phyloP scores from a whole-genome alignment of 2,329 filamentous ascomycete species.

The Fusarium sp. region DNA sequence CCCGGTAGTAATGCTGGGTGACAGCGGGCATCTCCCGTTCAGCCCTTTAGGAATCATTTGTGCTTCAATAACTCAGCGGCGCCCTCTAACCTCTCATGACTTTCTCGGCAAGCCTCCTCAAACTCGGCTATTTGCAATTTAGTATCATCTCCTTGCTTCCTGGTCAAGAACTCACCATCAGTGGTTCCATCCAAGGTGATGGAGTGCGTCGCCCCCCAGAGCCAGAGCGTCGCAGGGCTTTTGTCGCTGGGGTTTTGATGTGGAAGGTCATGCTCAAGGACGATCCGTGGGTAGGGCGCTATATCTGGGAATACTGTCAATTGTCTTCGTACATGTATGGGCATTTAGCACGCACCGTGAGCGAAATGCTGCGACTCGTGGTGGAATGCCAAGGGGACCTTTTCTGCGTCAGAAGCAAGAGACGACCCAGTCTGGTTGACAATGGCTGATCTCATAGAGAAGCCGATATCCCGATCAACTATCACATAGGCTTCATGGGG shows the following conservation, averaged over 20 bases:
- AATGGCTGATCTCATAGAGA: constrained; percentile 9
- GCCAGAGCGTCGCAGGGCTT: constrained; percentile 34
- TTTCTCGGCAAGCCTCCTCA: constrained; percentile 15
- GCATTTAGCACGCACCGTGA: not conserved
- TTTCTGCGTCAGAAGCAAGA: constrained; percentile 15
- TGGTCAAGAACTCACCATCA: constrained; percentile 16
- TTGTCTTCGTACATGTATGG: not conserved
- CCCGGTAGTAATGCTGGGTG: not conserved
- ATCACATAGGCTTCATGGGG: constrained; percentile 22
- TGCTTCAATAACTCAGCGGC: constrained; percentile 11
- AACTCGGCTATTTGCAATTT: constrained; percentile 9
- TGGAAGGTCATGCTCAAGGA: constrained; percentile 24
- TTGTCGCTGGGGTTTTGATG: constrained; percentile 6
- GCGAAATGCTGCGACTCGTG: constrained; percentile 21
- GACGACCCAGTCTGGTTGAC: constrained; percentile 2
- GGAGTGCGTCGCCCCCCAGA: constrained; percentile 32
- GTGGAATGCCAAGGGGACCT: constrained; percentile 12
- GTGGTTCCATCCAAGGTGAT: constrained; percentile 33
- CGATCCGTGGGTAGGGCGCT: constrained; percentile 18
- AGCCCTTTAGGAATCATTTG: not conserved
- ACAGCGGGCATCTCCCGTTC: not conserved
- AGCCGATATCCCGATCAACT: constrained; percentile 15
- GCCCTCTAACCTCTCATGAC: constrained; percentile 16
- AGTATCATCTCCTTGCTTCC: not conserved
- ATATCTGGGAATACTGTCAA: not conserved